These are phyloP conservation scores for Trifolium repens DNA, from an alignment of 306 rosid genomes.

Conservation along the genomic window DNA sequence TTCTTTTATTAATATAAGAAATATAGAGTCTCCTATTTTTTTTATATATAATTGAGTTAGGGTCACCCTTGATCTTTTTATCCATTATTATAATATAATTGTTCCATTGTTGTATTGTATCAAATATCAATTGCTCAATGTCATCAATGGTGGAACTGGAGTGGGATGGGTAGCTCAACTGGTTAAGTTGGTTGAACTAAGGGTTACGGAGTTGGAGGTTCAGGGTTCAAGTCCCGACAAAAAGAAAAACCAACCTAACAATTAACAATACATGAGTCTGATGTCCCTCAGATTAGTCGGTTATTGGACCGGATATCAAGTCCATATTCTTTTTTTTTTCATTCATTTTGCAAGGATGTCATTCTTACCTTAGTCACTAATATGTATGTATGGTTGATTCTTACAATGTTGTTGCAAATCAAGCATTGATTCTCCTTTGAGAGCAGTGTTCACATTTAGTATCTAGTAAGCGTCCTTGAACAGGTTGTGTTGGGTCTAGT, in stretches of 20 bases:
- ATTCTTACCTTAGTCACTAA: background rate
- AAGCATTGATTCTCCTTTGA: background rate
- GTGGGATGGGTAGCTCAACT: too few species aligned
- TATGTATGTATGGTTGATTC: background rate
- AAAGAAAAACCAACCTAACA: too few species aligned
- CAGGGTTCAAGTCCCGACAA: too few species aligned
- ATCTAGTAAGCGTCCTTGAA: background rate
- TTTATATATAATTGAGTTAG: background rate
- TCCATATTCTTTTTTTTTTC: too few species aligned
- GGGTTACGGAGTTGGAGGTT: too few species aligned
- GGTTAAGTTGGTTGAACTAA: too few species aligned
- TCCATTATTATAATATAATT: background rate
- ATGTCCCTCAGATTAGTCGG: too few species aligned
- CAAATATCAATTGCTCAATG: background rate
- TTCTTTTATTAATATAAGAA: background rate
- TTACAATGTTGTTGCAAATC: background rate
- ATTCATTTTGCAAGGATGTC: background rate
- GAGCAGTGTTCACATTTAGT: background rate
- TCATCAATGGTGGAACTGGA: background rate
- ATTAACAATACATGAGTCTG: too few species aligned
- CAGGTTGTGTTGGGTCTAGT: background rate
- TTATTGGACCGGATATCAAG: too few species aligned
- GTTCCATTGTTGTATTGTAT: background rate
- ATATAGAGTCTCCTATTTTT: background rate
- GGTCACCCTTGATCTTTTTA: slow-evolving; percentile 2